Conservation (phyloP, 441 rosid genomes). For the Erysimum cheiri region DNA sequence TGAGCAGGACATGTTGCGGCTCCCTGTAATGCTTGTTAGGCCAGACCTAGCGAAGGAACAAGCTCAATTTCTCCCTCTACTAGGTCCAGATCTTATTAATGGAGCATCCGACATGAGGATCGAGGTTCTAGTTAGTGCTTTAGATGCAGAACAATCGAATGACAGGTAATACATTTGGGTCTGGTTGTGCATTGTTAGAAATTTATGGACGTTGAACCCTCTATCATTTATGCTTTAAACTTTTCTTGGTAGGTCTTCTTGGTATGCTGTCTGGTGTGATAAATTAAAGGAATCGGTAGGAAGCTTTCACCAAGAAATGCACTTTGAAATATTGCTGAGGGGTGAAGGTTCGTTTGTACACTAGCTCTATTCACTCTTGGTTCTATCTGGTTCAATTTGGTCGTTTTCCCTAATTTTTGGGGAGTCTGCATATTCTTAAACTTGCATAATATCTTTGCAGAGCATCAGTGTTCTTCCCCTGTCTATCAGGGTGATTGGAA, state of each 20-base stretch:
- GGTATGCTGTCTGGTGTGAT: slow-evolving; percentile 67
- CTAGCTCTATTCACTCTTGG: slow-evolving; percentile 20
- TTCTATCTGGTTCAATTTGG: slow-evolving; percentile 6
- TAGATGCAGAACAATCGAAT: slow-evolving; percentile 52
- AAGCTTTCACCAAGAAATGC: slow-evolving; percentile 46
- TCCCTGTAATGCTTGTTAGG: slow-evolving; percentile 72
- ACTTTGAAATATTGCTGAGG: slow-evolving; percentile 45
- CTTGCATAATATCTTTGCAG: slow-evolving; percentile 49
- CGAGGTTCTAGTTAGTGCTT: slow-evolving; percentile 45
- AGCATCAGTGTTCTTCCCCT: slow-evolving; percentile 44
- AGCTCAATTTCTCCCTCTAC: slow-evolving; percentile 48
- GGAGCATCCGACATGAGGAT: slow-evolving; percentile 50
- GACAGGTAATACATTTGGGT: slow-evolving; percentile 59
- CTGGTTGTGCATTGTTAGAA: slow-evolving; percentile 6
- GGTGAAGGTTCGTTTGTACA: slow-evolving; percentile 53
- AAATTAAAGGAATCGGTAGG: slow-evolving; percentile 49
- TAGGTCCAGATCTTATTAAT: slow-evolving; percentile 48
- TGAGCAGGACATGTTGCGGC: slow-evolving; percentile 73
- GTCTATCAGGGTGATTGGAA: slow-evolving; percentile 60
- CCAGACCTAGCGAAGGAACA: slow-evolving; percentile 60
- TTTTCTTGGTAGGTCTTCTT: slow-evolving; percentile 57
- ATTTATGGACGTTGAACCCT: slow-evolving; percentile 29
- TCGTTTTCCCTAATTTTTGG: slow-evolving; percentile 2
- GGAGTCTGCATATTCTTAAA: slow-evolving; percentile 28
- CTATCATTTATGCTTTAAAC: slow-evolving; percentile 27